Conservation (phyloP, 441 rosid species). For the Erysimum cheiri region DNA sequence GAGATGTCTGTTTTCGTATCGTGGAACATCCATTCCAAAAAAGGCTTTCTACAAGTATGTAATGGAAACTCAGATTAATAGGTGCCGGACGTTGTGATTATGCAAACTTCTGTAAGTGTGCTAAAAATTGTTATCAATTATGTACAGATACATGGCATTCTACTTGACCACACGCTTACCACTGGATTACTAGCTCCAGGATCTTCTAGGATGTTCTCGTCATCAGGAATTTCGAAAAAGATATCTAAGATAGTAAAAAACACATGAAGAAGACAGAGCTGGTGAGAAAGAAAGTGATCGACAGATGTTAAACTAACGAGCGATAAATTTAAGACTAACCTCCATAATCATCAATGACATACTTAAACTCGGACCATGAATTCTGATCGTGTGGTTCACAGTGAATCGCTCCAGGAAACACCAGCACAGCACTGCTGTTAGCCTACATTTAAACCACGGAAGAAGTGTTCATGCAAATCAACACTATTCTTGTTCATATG, state of each 20-base stretch:
- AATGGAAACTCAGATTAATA: slow-evolving; percentile 14
- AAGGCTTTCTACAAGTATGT: slow-evolving; percentile 67
- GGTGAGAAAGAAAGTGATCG: slow-evolving; percentile 28
- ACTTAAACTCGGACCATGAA: slow-evolving; percentile 83
- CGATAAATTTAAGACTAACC: slow-evolving; percentile 50
- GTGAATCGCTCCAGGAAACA: slow-evolving; percentile 84
- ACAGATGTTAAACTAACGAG: not conserved
- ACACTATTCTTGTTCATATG: not conserved
- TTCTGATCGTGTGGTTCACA: slow-evolving; percentile 84
- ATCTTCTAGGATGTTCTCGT: slow-evolving; percentile 77
- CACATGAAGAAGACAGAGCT: not conserved
- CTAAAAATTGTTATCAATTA: not conserved
- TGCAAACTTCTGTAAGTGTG: not conserved
- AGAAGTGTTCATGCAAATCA: slow-evolving; percentile 10
- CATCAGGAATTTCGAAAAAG: slow-evolving; percentile 78
- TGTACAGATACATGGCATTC: slow-evolving; percentile 16
- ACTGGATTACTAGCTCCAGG: slow-evolving; percentile 87
- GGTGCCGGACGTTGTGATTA: slow-evolving; percentile 1
- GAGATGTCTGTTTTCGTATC: slow-evolving; percentile 58
- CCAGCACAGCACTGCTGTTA: slow-evolving; percentile 70
- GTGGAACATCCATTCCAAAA: slow-evolving; percentile 80
- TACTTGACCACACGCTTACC: slow-evolving; percentile 52
- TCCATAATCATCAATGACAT: slow-evolving; percentile 90
- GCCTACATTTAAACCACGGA: slow-evolving; percentile 54
- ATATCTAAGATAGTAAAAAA: slow-evolving; percentile 56